phyloP scores from a whole-genome alignment of 441 rosid species.

The Mallotus repandus region DNA sequence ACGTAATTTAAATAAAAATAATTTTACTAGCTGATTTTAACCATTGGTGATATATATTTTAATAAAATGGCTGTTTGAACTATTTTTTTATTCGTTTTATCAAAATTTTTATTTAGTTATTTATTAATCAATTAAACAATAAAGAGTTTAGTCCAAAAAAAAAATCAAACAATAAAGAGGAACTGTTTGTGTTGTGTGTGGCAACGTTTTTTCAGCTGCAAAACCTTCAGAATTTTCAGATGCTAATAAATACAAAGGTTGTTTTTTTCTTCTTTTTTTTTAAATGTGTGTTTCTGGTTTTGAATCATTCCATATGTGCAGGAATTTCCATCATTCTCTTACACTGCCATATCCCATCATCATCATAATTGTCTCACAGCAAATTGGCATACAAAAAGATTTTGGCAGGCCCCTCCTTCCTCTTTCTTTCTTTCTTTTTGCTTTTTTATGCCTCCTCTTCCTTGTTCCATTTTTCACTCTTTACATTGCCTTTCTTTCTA shows the following conservation, averaged over 20 bases:
- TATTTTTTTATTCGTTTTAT: too few species aligned
- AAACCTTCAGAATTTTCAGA: neutral
- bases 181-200: neutral
- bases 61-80: too few species aligned
- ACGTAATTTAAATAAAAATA: too few species aligned
- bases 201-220: neutral
- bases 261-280: slow-evolving; percentile 1
- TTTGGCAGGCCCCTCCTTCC: neutral
- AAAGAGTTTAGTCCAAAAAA: too few species aligned
- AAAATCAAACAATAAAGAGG: neutral
- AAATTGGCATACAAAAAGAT: neutral
- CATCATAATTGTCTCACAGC: neutral
- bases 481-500: neutral
- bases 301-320: slow-evolving; percentile 31
- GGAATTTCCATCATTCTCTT: slow-evolving; percentile 40
- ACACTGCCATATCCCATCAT: slow-evolving; percentile 6
- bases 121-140: too few species aligned
- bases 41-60: too few species aligned
- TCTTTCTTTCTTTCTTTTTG: neutral
- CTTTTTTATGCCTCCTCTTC: neutral
- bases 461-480: neutral
- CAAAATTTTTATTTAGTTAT: too few species aligned
- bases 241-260: slow-evolving; percentile 9
- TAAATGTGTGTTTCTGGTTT: too few species aligned
- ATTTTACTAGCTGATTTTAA: too few species aligned